Evolutionary conservation across 2,329 filamentous ascomycete species (phyloP).

Genomic region (Aspergillus japonicus): DNA sequence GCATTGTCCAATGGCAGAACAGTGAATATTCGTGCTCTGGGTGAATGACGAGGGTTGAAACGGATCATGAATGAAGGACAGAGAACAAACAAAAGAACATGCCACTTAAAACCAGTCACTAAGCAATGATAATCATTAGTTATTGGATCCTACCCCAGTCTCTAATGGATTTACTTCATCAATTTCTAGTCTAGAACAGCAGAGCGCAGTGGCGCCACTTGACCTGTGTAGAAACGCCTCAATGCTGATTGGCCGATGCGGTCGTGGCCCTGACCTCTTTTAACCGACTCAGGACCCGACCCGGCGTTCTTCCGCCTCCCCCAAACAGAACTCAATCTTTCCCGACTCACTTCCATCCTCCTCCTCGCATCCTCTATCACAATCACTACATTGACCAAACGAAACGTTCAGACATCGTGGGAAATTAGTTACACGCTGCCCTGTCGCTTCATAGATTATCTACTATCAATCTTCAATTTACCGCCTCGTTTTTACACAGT

Average conservation of each 20-base stretch:
- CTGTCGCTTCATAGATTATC: constrained; percentile 18
- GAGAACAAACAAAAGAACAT: neutral
- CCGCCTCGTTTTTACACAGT: constrained; percentile 31
- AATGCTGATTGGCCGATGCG: constrained; percentile 38
- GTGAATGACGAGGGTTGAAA: neutral
- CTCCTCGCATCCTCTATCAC: constrained; percentile 1
- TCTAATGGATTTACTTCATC: neutral
- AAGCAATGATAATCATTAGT: neutral
- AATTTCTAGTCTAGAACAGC: constrained; percentile 1
- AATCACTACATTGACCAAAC: constrained; percentile 7
- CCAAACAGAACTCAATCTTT: constrained; percentile 22
- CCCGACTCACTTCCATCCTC: constrained; percentile 14
- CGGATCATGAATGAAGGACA: neutral
- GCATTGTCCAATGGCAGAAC: neutral
- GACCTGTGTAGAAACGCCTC: constrained; percentile 39
- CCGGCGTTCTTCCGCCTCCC: constrained; percentile 20
- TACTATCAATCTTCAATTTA: constrained; percentile 8
- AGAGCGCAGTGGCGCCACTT: constrained; percentile 30
- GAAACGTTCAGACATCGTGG: constrained; percentile 10
- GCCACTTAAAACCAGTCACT: neutral
- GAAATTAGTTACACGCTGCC: constrained; percentile 6
- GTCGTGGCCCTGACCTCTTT: constrained; percentile 18
- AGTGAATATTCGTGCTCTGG: neutral
- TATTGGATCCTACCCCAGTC: neutral
- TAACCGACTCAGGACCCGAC: constrained; percentile 23